Percentiles rank a stretch among this genome's conserved stretches.
phyloP scores from a whole-genome alignment of 352 stramenopile species.

The Peronospora belbahrii region DNA sequence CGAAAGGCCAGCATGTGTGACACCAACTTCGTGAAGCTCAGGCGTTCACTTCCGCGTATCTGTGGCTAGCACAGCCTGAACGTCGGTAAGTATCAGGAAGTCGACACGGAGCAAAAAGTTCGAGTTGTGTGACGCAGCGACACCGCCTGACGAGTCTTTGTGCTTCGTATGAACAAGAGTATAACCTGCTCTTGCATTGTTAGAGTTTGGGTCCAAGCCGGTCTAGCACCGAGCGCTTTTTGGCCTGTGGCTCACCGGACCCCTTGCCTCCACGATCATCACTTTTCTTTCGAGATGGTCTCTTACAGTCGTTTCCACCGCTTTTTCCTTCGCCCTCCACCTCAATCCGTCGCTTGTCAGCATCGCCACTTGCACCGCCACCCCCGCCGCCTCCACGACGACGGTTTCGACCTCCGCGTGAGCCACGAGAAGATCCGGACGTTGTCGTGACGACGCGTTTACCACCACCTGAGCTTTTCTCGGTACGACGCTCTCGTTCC shows the following conservation, averaged over 20 bases:
- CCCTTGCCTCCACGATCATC: slow-evolving; percentile 39
- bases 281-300: slow-evolving; percentile 31
- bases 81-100: neutral
- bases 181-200: neutral
- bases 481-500: slow-evolving; percentile 11
- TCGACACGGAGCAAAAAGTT: neutral
- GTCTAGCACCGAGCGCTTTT: slow-evolving; percentile 81
- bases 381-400: slow-evolving; percentile 24
- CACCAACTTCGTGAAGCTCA: no score
- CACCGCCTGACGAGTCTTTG: neutral
- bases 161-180: neutral
- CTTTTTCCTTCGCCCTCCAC: slow-evolving; percentile 29
- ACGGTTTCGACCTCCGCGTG: slow-evolving; percentile 24
- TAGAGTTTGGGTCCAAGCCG: slow-evolving; percentile 67
- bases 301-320: slow-evolving; percentile 28
- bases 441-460: slow-evolving; percentile 46
- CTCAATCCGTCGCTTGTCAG: slow-evolving; percentile 52
- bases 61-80: no score
- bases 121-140: no score
- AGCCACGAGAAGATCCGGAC: slow-evolving; percentile 25
- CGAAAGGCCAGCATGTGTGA: no score
- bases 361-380: slow-evolving; percentile 14
- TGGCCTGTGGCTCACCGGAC: slow-evolving; percentile 49
- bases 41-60: no score
- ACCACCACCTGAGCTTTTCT: slow-evolving; percentile 12